These are phyloP conservation scores for Papiliotrema terrestris DNA, from an alignment of 1,284 basidiomycete species.

Conservation along the genomic window DNA sequence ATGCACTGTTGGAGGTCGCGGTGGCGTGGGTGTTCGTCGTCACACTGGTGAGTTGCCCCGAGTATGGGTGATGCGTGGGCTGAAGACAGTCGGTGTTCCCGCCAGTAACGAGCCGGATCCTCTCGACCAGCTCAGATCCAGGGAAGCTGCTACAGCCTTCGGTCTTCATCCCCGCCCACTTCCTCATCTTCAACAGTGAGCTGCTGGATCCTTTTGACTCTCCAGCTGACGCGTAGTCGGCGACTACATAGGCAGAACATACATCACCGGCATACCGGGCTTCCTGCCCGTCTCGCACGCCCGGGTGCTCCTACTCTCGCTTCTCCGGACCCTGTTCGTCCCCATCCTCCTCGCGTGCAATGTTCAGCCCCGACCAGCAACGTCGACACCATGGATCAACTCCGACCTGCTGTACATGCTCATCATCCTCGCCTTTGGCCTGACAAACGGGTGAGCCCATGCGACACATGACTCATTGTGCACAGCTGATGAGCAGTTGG, in stretches of 20 bases:
- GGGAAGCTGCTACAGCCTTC: slow-evolving; percentile 38
- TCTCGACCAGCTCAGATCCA: slow-evolving; percentile 57
- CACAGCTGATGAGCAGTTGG: slow-evolving; percentile 22
- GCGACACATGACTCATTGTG: slow-evolving; percentile 41
- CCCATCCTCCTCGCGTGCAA: slow-evolving; percentile 83
- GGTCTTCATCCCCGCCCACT: slow-evolving; percentile 49
- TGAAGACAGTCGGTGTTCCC: slow-evolving; percentile 70
- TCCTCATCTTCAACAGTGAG: slow-evolving; percentile 50
- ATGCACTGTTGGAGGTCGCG: slow-evolving; percentile 66
- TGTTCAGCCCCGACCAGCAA: slow-evolving; percentile 21
- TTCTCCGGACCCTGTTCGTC: slow-evolving; percentile 69
- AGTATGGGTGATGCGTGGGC: not conserved
- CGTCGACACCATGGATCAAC: slow-evolving; percentile 43
- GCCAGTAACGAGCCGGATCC: slow-evolving; percentile 72
- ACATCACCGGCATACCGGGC: slow-evolving; percentile 62
- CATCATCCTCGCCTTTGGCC: slow-evolving; percentile 67
- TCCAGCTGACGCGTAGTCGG: slow-evolving; percentile 53
- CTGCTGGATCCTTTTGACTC: slow-evolving; percentile 42
- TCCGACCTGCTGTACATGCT: slow-evolving; percentile 72
- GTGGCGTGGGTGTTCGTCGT: slow-evolving; percentile 71
- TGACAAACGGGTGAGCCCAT: slow-evolving; percentile 64
- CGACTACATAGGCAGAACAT: slow-evolving; percentile 71
- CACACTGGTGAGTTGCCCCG: slow-evolving; percentile 61
- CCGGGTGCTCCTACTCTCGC: slow-evolving; percentile 60
- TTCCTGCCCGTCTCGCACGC: slow-evolving; percentile 65